Evolutionary conservation across 1,139 yeast genomes (phyloP).

Genomic region (Eremothecium gossypii): DNA sequence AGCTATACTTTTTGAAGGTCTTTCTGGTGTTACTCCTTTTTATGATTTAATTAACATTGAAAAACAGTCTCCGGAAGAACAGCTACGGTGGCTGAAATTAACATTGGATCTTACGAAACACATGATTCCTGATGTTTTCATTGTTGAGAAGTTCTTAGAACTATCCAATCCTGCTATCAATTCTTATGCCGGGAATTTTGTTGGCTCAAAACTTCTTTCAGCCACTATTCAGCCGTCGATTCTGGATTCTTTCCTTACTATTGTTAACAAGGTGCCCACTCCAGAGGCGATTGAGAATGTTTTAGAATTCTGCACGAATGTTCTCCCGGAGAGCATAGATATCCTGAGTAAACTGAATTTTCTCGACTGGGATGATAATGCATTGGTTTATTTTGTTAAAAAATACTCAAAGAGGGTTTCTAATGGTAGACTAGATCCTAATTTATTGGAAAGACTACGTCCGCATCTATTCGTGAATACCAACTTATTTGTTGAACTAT

Average conservation of each 20-base stretch:
- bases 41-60: neutral
- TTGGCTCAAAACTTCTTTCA: conserved; percentile 20
- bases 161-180: conserved; percentile 9
- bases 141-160: conserved; percentile 14
- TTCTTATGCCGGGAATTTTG: conserved; percentile 18
- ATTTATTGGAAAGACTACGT: neutral
- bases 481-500: conserved; percentile 5
- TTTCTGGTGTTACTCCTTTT: neutral
- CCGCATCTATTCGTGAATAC: conserved; percentile 3
- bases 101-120: conserved; percentile 8
- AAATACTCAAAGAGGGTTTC: conserved; percentile 5
- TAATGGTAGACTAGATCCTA: neutral
- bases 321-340: conserved; percentile 2
- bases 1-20: neutral
- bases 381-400: conserved; percentile 10
- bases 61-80: neutral
- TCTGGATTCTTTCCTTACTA: conserved; percentile 9
- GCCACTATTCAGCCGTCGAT: conserved; percentile 13
- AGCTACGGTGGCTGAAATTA: conserved; percentile 12
- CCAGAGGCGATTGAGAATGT: conserved; percentile 12
- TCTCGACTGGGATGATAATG: conserved; percentile 11
- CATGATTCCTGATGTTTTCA: conserved; percentile 13
- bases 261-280: conserved; percentile 12
- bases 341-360: conserved; percentile 8
- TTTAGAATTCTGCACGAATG: conserved; percentile 9